Conservation (phyloP, 345 rosid genomes). For the Aquilaria malaccensis region DNA sequence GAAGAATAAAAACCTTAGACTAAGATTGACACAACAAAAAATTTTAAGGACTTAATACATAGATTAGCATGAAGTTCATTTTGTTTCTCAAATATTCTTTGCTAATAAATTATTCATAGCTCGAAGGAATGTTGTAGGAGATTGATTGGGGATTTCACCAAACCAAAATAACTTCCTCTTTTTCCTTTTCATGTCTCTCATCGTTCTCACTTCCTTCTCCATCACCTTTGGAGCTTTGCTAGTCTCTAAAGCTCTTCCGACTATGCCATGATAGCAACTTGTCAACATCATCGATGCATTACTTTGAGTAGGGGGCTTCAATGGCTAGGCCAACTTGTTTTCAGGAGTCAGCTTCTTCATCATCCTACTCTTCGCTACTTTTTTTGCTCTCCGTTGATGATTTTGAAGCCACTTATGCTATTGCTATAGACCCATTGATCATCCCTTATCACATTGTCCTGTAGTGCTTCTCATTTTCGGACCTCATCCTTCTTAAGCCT, state of each 20-base stretch:
- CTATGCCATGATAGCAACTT: constrained; percentile 25
- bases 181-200: not conserved
- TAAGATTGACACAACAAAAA: too few relatives aligned
- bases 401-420: constrained; percentile 13
- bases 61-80: too few relatives aligned
- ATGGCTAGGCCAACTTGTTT: constrained; percentile 53
- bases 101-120: too few relatives aligned
- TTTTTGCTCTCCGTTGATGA: constrained; percentile 47
- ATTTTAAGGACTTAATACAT: too few relatives aligned
- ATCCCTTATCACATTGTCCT: constrained; percentile 76
- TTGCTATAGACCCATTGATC: constrained; percentile 24
- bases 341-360: constrained; percentile 29
- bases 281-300: constrained; percentile 65
- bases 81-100: too few relatives aligned
- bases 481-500: constrained; percentile 45
- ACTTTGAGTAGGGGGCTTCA: constrained; percentile 67
- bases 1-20: too few relatives aligned
- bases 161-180: not conserved
- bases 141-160: too few relatives aligned
- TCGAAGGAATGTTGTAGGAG: too few relatives aligned
- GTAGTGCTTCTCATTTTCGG: constrained; percentile 60
- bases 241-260: not conserved
- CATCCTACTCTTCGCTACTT: constrained; percentile 48
- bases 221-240: not conserved
- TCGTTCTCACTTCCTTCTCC: constrained; percentile 7